These are phyloP conservation scores for Salix suchowensis DNA, from an alignment of 345 rosid species.

Conservation along the genomic window DNA sequence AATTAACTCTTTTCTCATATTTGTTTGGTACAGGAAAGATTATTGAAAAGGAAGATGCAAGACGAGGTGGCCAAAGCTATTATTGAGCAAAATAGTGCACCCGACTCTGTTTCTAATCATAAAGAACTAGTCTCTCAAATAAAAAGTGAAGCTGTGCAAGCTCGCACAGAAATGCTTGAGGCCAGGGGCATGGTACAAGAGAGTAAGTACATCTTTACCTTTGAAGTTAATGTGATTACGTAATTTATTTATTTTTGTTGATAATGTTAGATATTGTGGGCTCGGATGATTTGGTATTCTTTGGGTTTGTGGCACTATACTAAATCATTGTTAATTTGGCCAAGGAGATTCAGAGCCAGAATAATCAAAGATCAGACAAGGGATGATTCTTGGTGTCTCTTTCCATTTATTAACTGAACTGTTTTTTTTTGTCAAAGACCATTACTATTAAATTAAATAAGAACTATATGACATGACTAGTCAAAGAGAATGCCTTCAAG, in stretches of 20 bases:
- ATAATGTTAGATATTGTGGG: background rate
- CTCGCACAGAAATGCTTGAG: constrained; percentile 40
- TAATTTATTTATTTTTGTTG: background rate
- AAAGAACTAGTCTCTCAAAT: constrained; percentile 40
- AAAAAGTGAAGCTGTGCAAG: constrained; percentile 49
- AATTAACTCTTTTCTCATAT: background rate
- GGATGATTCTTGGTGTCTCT: background rate
- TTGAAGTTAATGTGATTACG: background rate
- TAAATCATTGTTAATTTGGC: background rate
- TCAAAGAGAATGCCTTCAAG: background rate
- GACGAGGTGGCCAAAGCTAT: constrained; percentile 57
- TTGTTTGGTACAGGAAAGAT: constrained; percentile 48
- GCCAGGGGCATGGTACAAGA: constrained; percentile 31
- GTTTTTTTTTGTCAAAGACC: background rate
- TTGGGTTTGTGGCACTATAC: background rate
- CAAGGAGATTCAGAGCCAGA: background rate
- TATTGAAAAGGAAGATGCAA: constrained; percentile 43
- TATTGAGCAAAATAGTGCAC: constrained; percentile 41
- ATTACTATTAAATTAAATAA: background rate
- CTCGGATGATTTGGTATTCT: background rate
- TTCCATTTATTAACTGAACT: background rate
- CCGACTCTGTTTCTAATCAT: constrained; percentile 43
- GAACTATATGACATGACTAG: background rate
- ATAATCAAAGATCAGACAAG: background rate
- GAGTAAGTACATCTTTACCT: constrained; percentile 32